Base-by-base conservation (phyloP, 2,329 filamentous ascomycete genomes). In the Phialophora tarda region DNA sequence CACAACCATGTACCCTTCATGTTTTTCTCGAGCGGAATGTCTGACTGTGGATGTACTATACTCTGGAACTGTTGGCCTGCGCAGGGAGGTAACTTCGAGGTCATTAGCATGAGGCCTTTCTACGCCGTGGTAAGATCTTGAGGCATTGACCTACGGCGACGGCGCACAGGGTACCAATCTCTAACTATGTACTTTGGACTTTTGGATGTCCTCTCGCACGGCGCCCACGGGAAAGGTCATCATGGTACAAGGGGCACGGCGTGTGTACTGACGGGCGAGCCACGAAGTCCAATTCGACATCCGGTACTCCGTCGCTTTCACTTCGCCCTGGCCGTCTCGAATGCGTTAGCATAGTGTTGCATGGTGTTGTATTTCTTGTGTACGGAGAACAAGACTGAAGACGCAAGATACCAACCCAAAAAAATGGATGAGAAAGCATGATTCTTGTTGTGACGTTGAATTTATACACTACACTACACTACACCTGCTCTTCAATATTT, bases 41-140 rank as follows among this genome's bases (percentile, higher is more conserved):
- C n/a, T 44, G 38, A 44, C 38, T 44, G 5, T n/a, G 17, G 38
- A 8, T 44, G 38, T 44, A 44, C 38, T 59, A 59, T 21, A 44
- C 21, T 59, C 5, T 23, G 14, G 23, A 28, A 51, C 48, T 26
- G 21, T 51, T 12, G 48, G 48, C 21, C 48, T 44, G 38, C 10
- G 24, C 23, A 51, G 11, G 21, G n/a, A n/a, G 44, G 17, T 14
- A 50, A 24, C 48, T 26, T 23, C 10, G 48, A 12, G 21, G 6
- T 26, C 24, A 26, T 1, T 12, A 21, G 23, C 11, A 26, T 26
- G 24, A 26, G 48, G 21, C 2, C 2, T 51, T 12, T 11, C 23
- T 28, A 7, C 6, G 24, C 48, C 3, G 10, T 51, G 48, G 48
- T 28, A 51, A 51, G 21, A 28, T 5, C 24, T 26, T 7, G 48